Conservation (phyloP, 176 grass and related monocot species). For the Lolium multiflorum region DNA sequence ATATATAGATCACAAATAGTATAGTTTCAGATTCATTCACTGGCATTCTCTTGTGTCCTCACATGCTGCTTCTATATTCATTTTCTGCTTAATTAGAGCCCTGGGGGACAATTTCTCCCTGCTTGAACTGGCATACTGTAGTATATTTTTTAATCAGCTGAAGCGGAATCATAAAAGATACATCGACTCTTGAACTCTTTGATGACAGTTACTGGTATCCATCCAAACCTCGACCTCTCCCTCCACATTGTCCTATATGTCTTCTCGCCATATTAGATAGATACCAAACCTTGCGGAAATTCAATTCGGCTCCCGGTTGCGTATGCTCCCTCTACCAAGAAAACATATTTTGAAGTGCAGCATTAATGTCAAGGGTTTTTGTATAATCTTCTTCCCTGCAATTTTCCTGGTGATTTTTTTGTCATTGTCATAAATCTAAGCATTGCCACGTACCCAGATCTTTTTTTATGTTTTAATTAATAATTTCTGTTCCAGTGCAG, state of each 20-base stretch:
- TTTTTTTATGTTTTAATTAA: constrained; percentile 45
- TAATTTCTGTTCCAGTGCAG: constrained; percentile 69
- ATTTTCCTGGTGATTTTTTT: not conserved
- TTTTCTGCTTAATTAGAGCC: constrained; percentile 27
- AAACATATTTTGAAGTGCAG: too few relatives aligned
- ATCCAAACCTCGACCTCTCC: not conserved
- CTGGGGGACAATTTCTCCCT: constrained; percentile 18
- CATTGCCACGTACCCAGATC: not conserved
- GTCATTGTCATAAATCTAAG: constrained; percentile 5
- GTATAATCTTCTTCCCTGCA: constrained; percentile 16
- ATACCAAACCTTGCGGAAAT: not conserved
- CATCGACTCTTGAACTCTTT: not conserved
- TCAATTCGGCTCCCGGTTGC: too few relatives aligned
- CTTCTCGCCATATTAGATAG: not conserved
- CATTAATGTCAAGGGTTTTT: constrained; percentile 24
- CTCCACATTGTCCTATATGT: not conserved
- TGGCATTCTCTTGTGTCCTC: constrained; percentile 6
- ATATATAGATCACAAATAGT: constrained; percentile 12
- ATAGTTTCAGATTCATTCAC: constrained; percentile 17
- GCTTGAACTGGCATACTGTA: not conserved
- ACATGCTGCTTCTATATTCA: not conserved
- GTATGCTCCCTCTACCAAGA: too few relatives aligned
- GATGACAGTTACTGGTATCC: not conserved
- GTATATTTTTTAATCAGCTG: too few relatives aligned
- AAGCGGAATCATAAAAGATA: too few relatives aligned